A percentile compares a stretch with the other conserved stretches of the same genome.
Evolutionary conservation across 148 eudicot genomes (phyloP).

Genomic region (Silene latifolia): DNA sequence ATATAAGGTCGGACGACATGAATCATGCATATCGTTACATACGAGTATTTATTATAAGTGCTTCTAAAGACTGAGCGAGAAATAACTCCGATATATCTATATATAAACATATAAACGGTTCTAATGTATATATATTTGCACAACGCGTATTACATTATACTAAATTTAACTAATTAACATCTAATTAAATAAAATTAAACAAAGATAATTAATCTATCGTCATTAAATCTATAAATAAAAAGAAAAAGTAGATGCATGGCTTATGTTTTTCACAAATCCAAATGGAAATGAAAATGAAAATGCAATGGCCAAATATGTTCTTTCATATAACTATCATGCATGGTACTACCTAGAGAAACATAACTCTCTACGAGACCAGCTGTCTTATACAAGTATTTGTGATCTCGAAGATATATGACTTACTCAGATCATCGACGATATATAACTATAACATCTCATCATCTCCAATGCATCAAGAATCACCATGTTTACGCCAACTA

Average conservation of each 20-base stretch:
- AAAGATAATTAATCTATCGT: slow-evolving; percentile 1
- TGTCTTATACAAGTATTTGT: not conserved
- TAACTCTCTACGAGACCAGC: not conserved
- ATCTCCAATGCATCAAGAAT: slow-evolving; percentile 35
- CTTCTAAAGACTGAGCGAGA: too few relatives aligned
- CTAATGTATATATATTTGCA: slow-evolving; percentile 30
- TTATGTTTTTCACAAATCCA: not conserved
- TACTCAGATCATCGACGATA: not conserved
- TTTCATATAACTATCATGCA: not conserved
- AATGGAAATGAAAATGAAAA: not conserved
- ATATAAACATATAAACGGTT: slow-evolving; percentile 3
- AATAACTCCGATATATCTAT: slow-evolving; percentile 1
- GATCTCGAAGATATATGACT: not conserved
- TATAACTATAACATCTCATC: not conserved
- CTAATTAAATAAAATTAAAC: slow-evolving; percentile 22
- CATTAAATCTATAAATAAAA: too few relatives aligned
- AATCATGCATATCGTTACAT: not conserved
- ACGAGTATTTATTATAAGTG: too few relatives aligned
- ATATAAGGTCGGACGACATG: slow-evolving; percentile 4
- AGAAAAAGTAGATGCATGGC: too few relatives aligned
- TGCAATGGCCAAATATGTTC: not conserved
- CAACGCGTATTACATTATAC: slow-evolving; percentile 2
- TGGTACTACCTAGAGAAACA: not conserved
- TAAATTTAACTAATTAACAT: slow-evolving; percentile 20
- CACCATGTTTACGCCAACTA: slow-evolving; percentile 67